Base-by-base conservation (phyloP, 371 early-diverging fungal genomes). In the Basidiobolus heterosporus region DNA sequence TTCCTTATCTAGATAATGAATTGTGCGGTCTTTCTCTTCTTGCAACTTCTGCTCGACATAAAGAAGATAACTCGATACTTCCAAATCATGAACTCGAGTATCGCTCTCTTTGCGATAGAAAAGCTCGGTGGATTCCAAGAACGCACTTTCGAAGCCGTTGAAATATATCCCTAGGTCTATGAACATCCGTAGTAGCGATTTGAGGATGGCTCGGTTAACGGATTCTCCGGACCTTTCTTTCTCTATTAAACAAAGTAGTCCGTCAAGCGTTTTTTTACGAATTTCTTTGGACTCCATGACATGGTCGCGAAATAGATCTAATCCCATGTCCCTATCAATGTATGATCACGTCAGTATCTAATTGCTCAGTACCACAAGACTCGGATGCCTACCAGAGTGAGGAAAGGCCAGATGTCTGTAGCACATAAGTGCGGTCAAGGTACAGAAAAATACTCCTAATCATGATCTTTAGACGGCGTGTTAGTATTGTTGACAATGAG, bases 391-490 rank as follows among this genome's bases (percentile, higher is more conserved):
- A 67, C 77, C 88, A 83, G 21, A 93, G 57, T 2, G 85, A 80
- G 36, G 69, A 53, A 19, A 76, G 57, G 7, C 72, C 67, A 13
- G 80, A 59, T 0, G 75, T 73, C 35, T 84, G 81, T 18, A 91
- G 62, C 4, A 86, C 78, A 57, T 85, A 90, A 2, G 86, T 81
- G 40, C 94, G 79, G 62, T 94, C 94, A 36, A 94, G 64, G 52
- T 89, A 89, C 54, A 91, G 71, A 56, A 91, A 91, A 11, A 94
- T 73, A 53, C 77, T 82, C 20, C 84, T 65, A 30, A 90, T 81
- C 59, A 80, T 70, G 14, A 65, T 64, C 73, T 80, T 52, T 14
- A 46, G 11, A 19, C 7, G 44, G 49, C 13, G 41, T 44, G 7
- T 38, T 38, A 36, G 41, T 40, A 18, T 5, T 17, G 4, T 52